phyloP scores from a whole-genome alignment of 768 basidiomycete species.

The Termitomyces sp. region DNA sequence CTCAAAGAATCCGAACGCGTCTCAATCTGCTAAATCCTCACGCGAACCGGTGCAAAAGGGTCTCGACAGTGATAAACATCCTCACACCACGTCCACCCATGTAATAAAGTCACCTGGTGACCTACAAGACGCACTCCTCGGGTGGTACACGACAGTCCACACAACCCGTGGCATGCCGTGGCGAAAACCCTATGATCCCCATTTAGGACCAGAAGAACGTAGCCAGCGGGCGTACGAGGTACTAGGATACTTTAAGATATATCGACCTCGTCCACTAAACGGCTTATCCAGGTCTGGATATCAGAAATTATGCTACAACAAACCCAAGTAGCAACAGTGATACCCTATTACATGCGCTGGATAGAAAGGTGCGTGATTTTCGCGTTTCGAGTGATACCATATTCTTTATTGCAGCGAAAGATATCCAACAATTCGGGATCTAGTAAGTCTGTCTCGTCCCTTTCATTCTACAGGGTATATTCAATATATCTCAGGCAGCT shows the following conservation, averaged over 20 bases:
- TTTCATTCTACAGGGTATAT: conserved; percentile 9
- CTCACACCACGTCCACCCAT: conserved; percentile 49
- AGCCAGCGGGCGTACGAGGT: conserved; percentile 93
- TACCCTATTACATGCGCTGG: conserved; percentile 90
- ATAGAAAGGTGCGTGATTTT: conserved; percentile 61
- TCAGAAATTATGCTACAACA: conserved; percentile 97
- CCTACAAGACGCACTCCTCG: conserved; percentile 47
- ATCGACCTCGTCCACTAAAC: not conserved
- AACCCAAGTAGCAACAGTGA: conserved; percentile 91
- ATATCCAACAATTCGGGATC: conserved; percentile 77
- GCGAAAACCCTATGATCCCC: conserved; percentile 69
- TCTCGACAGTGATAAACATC: not conserved
- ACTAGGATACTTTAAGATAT: conserved; percentile 3
- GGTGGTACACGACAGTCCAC: conserved; percentile 73
- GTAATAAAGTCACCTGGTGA: conserved; percentile 34
- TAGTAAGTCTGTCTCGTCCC: conserved; percentile 44
- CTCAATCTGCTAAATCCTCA: not conserved
- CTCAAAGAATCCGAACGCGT: not conserved
- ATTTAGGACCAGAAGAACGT: conserved; percentile 51
- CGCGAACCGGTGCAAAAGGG: not conserved
- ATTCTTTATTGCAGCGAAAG: conserved; percentile 30
- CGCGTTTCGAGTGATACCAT: not conserved
- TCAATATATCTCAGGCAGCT: conserved; percentile 41
- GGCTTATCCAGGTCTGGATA: conserved; percentile 65
- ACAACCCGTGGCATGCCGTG: conserved; percentile 85